These are phyloP conservation scores for Cyberlindnera xishuangbannaensis DNA, from an alignment of 805 yeast genomes.

Conservation along the genomic window DNA sequence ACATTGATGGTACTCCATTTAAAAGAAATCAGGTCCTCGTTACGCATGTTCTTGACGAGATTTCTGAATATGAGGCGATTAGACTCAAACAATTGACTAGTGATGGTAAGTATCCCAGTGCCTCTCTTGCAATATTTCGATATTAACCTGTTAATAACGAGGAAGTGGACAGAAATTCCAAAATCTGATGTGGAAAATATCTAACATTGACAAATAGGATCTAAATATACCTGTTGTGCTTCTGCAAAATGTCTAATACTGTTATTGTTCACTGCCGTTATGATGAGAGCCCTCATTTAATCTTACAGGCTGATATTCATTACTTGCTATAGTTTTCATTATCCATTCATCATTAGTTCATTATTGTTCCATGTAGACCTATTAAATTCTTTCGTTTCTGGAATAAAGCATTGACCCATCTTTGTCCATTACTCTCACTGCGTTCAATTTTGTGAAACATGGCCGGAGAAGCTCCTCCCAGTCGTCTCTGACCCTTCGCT, in stretches of 20 bases:
- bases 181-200: too few species aligned
- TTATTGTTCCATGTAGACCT: too few species aligned
- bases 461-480: slow-evolving; percentile 33
- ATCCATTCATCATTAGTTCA: too few species aligned
- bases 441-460: slow-evolving; percentile 29
- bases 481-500: slow-evolving; percentile 32
- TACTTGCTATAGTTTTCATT: too few species aligned
- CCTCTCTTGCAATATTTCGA: slow-evolving; percentile 1
- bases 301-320: too few species aligned
- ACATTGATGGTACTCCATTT: slow-evolving; percentile 34
- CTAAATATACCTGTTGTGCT: background rate
- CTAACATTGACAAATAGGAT: slow-evolving; percentile 8
- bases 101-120: slow-evolving; percentile 6
- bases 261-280: too few species aligned
- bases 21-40: slow-evolving; percentile 21
- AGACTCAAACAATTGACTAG: slow-evolving; percentile 18
- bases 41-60: slow-evolving; percentile 17
- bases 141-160: slow-evolving; percentile 13
- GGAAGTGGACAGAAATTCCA: too few species aligned
- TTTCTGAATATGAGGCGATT: slow-evolving; percentile 22
- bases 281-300: too few species aligned
- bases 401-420: slow-evolving; percentile 39
- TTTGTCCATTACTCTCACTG: slow-evolving; percentile 31
- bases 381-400: slow-evolving; percentile 10
- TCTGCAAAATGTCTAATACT: background rate